Evolutionary conservation across 306 rosid genomes (phyloP), one percentile per base, ranked within the genome.

Genomic region (Glycine latifolia): DNA sequence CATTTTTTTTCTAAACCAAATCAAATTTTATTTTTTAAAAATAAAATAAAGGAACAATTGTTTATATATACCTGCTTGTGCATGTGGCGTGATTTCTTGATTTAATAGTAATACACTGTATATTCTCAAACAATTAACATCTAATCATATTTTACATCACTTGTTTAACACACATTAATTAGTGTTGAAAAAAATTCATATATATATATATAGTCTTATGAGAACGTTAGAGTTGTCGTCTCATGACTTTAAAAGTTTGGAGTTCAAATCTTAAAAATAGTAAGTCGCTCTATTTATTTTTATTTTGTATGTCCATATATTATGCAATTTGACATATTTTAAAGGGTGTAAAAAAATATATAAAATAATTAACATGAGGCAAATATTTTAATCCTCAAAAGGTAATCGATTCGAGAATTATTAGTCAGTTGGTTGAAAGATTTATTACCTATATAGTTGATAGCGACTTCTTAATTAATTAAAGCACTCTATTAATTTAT

Each of bases 361-460:
- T 47, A 6, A 67, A 67, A 67, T 7, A 44, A 67, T 3, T 9
- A 16, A 44, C 35, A 44, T 44, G 74, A 47, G 56, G 74, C 15
- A 17, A 65, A 43, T 41, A 67, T 67, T 68, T 16, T 5, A 68
- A 68, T 47, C 56, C n/a, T 69, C 37, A 26, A 49, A 70, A 17
- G 9, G 48, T 65, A 39, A 59, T 77, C 67, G 83, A 79, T 72
- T 67, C 31, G 79, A 67, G 62, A 15, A 68, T 81, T 73, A 79
- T 48, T 73, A 78, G 80, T 72, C 71, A 84, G 79, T 84, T 73
- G 74, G 84, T 74, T 84, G 86, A 79, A 74, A 54, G 83, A 84
- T 79, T 78, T 81, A 39, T 20, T 75, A 82, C 84, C 59, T 63
- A 56, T 75, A 74, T 78, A 75, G 58, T 12, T 63, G 85, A 87